These are phyloP conservation scores for Babjeviella inositovora DNA, from an alignment of 805 yeast species.

Conservation along the genomic window DNA sequence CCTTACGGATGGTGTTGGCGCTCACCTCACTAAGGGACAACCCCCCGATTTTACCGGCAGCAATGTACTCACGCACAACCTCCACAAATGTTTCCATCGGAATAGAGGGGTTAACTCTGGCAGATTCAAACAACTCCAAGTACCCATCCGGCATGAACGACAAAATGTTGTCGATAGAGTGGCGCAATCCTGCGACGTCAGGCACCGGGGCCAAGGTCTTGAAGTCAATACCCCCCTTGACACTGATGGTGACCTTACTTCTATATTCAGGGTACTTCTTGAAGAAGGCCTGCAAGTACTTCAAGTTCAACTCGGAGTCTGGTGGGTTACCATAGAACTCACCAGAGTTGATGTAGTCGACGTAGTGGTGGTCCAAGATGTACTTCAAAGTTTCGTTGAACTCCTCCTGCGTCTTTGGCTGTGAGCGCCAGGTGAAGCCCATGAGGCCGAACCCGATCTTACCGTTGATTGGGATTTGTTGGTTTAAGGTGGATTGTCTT, in stretches of 20 bases:
- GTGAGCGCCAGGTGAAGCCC: conserved; percentile 61
- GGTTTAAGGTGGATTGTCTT: no score
- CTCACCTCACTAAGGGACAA: conserved; percentile 64
- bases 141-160: conserved; percentile 17
- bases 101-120: conserved; percentile 45
- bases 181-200: conserved; percentile 23
- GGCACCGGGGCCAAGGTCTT: conserved; percentile 28
- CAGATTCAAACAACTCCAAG: conserved; percentile 51
- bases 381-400: conserved; percentile 36
- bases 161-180: conserved; percentile 28
- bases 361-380: conserved; percentile 18
- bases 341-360: conserved; percentile 52
- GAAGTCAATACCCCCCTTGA: conserved; percentile 48
- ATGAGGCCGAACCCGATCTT: conserved; percentile 62
- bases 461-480: no score
- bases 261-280: conserved; percentile 37
- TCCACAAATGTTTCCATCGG: conserved; percentile 45
- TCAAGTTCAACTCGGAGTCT: conserved; percentile 29
- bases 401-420: conserved; percentile 33
- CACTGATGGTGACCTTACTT: conserved; percentile 37
- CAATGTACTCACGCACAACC: conserved; percentile 39
- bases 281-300: conserved; percentile 40
- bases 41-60: conserved; percentile 51
- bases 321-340: conserved; percentile 54
- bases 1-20: conserved; percentile 42